Conservation (phyloP, 1,139 yeast species). For the Groenewaldozyma auringiensis region DNA sequence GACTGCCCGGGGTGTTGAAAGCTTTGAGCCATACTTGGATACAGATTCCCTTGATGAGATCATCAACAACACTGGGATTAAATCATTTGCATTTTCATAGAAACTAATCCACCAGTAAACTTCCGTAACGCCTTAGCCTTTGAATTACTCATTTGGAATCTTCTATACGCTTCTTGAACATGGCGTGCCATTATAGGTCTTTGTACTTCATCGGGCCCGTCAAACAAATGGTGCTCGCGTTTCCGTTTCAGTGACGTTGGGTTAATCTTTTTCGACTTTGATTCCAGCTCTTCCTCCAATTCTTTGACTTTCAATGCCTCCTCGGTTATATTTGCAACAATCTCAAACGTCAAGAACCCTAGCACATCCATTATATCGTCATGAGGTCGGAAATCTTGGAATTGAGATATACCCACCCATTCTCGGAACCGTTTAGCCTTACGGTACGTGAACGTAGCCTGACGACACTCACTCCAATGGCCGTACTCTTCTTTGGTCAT, state of each 20-base stretch:
- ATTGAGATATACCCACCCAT: slow-evolving; percentile 84
- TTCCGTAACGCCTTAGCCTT: slow-evolving; percentile 55
- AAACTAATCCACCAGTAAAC: slow-evolving; percentile 61
- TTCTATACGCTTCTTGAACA: slow-evolving; percentile 86
- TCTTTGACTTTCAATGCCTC: slow-evolving; percentile 78
- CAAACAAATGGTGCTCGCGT: slow-evolving; percentile 61
- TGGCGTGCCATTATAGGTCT: slow-evolving; percentile 78
- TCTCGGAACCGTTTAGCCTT: slow-evolving; percentile 89
- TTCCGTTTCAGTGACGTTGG: slow-evolving; percentile 26
- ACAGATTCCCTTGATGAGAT: slow-evolving; percentile 15
- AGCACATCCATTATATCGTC: slow-evolving; percentile 95
- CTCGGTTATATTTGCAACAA: slow-evolving; percentile 90
- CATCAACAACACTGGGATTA: slow-evolving; percentile 12
- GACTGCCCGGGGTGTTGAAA: slow-evolving; percentile 22
- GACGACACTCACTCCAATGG: slow-evolving; percentile 98
- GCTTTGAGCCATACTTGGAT: slow-evolving; percentile 17
- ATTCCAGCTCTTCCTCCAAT: slow-evolving; percentile 47
- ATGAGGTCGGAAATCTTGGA: slow-evolving; percentile 86
- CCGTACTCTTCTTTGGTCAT: slow-evolving; percentile 98
- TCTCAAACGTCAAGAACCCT: slow-evolving; percentile 92
- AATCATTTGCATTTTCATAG: slow-evolving; percentile 30
- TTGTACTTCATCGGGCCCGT: slow-evolving; percentile 83
- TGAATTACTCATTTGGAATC: slow-evolving; percentile 57
- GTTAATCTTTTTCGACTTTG: slow-evolving; percentile 26
- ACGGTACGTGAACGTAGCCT: slow-evolving; percentile 91